These are phyloP conservation scores for Mycena haematopus DNA, from an alignment of 768 basidiomycete genomes.

Conservation along the genomic window DNA sequence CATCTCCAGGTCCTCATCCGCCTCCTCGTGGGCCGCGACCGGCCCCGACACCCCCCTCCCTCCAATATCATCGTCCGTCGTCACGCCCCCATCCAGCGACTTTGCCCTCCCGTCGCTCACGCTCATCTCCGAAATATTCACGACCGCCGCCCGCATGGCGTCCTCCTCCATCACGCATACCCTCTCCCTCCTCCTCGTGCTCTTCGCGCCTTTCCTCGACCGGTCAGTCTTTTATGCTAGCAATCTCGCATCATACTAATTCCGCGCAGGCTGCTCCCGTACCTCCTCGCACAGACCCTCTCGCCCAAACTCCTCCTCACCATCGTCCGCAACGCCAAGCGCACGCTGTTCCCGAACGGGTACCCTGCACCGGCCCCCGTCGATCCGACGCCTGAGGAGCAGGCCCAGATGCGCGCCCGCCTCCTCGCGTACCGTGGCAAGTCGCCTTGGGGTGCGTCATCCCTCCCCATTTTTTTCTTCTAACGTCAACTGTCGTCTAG, in stretches of 20 bases:
- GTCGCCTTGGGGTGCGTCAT: slow-evolving; percentile 25
- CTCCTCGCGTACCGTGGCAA: slow-evolving; percentile 41
- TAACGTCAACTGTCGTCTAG: slow-evolving; percentile 13
- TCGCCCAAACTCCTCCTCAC: slow-evolving; percentile 59
- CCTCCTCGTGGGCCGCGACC: slow-evolving; percentile 23
- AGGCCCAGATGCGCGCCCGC: slow-evolving; percentile 58
- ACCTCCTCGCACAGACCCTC: slow-evolving; percentile 63
- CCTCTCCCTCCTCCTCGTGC: slow-evolving; percentile 52
- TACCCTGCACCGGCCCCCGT: slow-evolving; percentile 77
- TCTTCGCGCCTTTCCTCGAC: slow-evolving; percentile 63
- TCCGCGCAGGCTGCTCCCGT: slow-evolving; percentile 66
- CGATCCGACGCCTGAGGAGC: slow-evolving; percentile 82
- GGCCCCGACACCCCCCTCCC: slow-evolving; percentile 25
- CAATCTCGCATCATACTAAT: not conserved
- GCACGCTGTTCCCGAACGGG: slow-evolving; percentile 86
- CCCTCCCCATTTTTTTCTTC: not conserved
- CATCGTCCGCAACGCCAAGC: slow-evolving; percentile 62
- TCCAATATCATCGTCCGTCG: slow-evolving; percentile 4
- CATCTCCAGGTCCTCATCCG: slow-evolving; percentile 28
- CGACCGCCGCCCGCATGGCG: slow-evolving; percentile 54
- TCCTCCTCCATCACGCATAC: slow-evolving; percentile 52
- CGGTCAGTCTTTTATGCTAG: slow-evolving; percentile 44
- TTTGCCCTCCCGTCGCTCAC: slow-evolving; percentile 51
- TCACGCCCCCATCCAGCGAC: slow-evolving; percentile 31
- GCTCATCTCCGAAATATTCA: slow-evolving; percentile 58